Evolutionary conservation across 495 filamentous ascomycete genomes (phyloP).

Genomic region (Xylaria nigripes): DNA sequence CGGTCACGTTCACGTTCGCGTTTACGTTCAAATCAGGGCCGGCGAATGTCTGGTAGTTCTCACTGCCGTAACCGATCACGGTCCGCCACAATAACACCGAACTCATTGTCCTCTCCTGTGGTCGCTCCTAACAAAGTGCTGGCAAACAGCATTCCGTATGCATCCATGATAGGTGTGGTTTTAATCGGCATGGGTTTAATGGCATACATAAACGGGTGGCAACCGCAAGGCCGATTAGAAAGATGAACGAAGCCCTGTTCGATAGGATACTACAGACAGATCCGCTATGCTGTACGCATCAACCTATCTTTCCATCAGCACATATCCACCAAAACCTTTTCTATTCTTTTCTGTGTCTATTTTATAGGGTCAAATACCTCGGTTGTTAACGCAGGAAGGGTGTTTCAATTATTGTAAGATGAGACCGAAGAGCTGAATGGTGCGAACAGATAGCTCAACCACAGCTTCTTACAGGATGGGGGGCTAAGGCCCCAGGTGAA

Average conservation of each 20-base stretch:
- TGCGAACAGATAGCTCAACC: background rate
- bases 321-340: slow-evolving; percentile 15
- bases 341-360: slow-evolving; percentile 31
- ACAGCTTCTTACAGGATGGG: slow-evolving; percentile 1
- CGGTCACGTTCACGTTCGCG: slow-evolving; percentile 14
- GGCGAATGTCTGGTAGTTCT: slow-evolving; percentile 1
- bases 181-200: slow-evolving; percentile 84
- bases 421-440: slow-evolving; percentile 3
- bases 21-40: slow-evolving; percentile 16
- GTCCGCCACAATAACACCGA: slow-evolving; percentile 36
- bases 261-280: background rate
- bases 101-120: slow-evolving; percentile 15
- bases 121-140: slow-evolving; percentile 34
- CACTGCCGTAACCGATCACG: slow-evolving; percentile 29
- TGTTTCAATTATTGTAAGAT: slow-evolving; percentile 5
- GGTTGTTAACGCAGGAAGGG: background rate
- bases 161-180: slow-evolving; percentile 82
- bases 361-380: slow-evolving; percentile 26
- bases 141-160: slow-evolving; percentile 68
- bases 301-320: slow-evolving; percentile 19
- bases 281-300: slow-evolving; percentile 11
- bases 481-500: background rate
- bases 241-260: slow-evolving; percentile 16
- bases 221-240: slow-evolving; percentile 35
- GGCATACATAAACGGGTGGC: slow-evolving; percentile 90